These are phyloP conservation scores for Starmera caribaea DNA, from an alignment of 805 yeast genomes.

Conservation along the genomic window DNA sequence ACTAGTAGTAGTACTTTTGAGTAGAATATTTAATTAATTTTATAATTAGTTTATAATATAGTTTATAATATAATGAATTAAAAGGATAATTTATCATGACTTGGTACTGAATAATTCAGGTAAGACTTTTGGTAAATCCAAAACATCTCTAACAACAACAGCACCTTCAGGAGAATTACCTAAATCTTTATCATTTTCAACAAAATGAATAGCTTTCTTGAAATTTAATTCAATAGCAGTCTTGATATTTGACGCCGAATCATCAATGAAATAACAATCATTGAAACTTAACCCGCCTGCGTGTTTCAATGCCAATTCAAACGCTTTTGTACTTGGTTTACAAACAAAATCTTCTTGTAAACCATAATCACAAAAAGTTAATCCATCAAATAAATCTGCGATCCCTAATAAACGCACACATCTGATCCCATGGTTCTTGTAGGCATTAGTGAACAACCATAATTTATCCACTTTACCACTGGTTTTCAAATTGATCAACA, in stretches of 20 bases:
- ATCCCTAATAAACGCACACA: constrained; percentile 73
- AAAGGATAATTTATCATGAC: no score
- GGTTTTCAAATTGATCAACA: constrained; percentile 34
- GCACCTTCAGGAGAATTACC: constrained; percentile 34
- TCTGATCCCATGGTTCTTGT: constrained; percentile 79
- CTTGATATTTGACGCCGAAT: constrained; percentile 66
- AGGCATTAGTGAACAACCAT: constrained; percentile 95
- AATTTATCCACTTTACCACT: constrained; percentile 54
- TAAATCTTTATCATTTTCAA: constrained; percentile 55
- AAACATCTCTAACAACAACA: constrained; percentile 44
- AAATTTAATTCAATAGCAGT: constrained; percentile 70
- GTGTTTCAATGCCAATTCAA: constrained; percentile 50
- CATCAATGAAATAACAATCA: constrained; percentile 75
- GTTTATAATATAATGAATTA: no score
- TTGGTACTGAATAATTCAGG: constrained; percentile 20
- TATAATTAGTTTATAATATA: no score
- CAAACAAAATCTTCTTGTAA: constrained; percentile 55
- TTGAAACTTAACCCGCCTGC: constrained; percentile 44
- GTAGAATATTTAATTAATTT: no score
- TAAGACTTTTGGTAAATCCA: constrained; percentile 31
- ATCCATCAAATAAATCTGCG: constrained; percentile 91
- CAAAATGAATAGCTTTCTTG: constrained; percentile 59
- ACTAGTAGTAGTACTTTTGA: neutral
- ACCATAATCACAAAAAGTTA: constrained; percentile 82
- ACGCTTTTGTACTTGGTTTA: constrained; percentile 77